Evolutionary conservation across 1,284 basidiomycete species (phyloP).

Genomic region (Puccinia horiana): DNA sequence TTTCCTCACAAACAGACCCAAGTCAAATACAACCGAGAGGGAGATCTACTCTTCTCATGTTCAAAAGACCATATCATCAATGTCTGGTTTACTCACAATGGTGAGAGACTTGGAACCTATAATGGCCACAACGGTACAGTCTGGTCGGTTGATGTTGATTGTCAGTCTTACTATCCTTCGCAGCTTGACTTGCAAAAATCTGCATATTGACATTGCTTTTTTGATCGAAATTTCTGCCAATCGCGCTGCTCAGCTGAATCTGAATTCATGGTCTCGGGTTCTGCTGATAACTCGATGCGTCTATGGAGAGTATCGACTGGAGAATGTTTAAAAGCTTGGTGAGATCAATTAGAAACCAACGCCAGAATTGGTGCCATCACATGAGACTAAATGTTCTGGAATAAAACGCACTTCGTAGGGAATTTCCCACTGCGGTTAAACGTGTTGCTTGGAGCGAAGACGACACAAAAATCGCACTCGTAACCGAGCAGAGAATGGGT

Average conservation of each 20-base stretch:
- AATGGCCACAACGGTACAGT: conserved; percentile 94
- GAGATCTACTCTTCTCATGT: conserved; percentile 91
- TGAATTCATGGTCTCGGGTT: conserved; percentile 80
- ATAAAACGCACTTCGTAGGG: conserved; percentile 67
- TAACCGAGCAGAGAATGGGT: conserved; percentile 97
- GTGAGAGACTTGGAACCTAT: conserved; percentile 94
- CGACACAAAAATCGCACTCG: conserved; percentile 80
- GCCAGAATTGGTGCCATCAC: background rate
- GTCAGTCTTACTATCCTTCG: conserved; percentile 64
- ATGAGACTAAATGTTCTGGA: conserved; percentile 62
- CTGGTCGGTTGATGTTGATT: conserved; percentile 94
- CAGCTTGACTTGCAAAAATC: background rate
- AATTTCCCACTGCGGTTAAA: conserved; percentile 97
- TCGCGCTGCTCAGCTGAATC: conserved; percentile 68
- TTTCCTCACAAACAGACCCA: conserved; percentile 51
- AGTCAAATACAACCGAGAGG: conserved; percentile 78
- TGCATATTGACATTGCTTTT: conserved; percentile 2
- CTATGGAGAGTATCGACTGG: conserved; percentile 89
- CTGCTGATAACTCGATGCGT: conserved; percentile 82
- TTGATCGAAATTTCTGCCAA: background rate
- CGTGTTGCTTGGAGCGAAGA: conserved; percentile 87
- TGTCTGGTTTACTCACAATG: conserved; percentile 98
- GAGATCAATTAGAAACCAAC: background rate
- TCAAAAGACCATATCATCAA: conserved; percentile 96
- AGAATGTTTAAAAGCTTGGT: conserved; percentile 66